Evolutionary conservation across 106 monocot species (phyloP).

Genomic region (Dioscorea zingiberensis): DNA sequence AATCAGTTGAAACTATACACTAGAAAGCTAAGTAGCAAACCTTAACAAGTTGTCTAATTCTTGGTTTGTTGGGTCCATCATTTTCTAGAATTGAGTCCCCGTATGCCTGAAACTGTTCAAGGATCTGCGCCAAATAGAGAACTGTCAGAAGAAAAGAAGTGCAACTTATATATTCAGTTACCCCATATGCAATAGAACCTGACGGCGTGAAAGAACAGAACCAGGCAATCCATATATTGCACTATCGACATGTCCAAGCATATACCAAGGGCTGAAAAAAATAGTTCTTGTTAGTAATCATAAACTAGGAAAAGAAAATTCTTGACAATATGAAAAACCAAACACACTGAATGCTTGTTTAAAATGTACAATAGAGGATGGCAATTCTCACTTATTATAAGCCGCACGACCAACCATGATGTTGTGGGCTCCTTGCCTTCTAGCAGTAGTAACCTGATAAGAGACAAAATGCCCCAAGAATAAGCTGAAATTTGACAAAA

Average conservation of each 20-base stretch:
- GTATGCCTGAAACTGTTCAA: constrained; percentile 75
- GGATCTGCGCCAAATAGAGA: constrained; percentile 39
- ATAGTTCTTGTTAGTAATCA: too few relatives aligned
- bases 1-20: background rate
- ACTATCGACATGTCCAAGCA: constrained; percentile 70
- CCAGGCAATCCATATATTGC: constrained; percentile 44
- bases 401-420: constrained; percentile 99
- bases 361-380: background rate
- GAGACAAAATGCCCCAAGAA: too few relatives aligned
- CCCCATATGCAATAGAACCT: constrained; percentile 33
- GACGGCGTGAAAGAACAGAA: constrained; percentile 51
- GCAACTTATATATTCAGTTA: background rate
- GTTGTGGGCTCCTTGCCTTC: constrained; percentile 61
- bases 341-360: background rate
- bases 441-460: constrained; percentile 66
- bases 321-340: background rate
- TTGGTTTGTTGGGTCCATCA: constrained; percentile 49
- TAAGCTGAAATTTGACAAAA: too few relatives aligned
- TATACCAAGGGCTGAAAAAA: constrained; percentile 76
- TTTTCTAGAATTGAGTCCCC: constrained; percentile 58
- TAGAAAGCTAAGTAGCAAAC: constrained; percentile 27
- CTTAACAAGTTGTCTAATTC: constrained; percentile 81
- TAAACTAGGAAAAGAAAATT: too few relatives aligned
- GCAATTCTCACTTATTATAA: constrained; percentile 67
- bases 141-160: constrained; percentile 5